phyloP scores from a whole-genome alignment of 805 yeast species.

The Candida maesae region DNA sequence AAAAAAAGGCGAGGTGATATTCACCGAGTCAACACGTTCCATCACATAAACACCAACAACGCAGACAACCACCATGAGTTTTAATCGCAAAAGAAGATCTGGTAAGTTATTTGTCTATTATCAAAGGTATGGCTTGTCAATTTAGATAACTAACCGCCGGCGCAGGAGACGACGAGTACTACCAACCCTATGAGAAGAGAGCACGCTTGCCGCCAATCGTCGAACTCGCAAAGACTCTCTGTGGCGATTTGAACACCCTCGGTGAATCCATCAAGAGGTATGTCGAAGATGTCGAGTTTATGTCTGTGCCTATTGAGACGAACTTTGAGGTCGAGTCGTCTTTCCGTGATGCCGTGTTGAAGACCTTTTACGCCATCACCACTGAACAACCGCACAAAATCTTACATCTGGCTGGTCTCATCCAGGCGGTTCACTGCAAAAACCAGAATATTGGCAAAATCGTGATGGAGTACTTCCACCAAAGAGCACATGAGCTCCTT shows the following conservation, averaged over 20 bases:
- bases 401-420: constrained; percentile 62
- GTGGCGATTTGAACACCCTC: constrained; percentile 50
- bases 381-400: constrained; percentile 91
- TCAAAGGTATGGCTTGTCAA: neutral
- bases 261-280: constrained; percentile 52
- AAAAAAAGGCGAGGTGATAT: neutral
- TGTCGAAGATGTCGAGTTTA: constrained; percentile 60
- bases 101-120: constrained; percentile 16
- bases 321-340: constrained; percentile 61
- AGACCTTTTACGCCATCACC: constrained; percentile 63
- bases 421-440: constrained; percentile 61
- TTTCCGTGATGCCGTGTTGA: constrained; percentile 54
- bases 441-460: constrained; percentile 64
- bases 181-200: constrained; percentile 24
- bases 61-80: constrained; percentile 18
- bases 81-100: constrained; percentile 26
- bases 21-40: neutral
- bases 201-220: constrained; percentile 41
- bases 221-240: constrained; percentile 43
- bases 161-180: constrained; percentile 23
- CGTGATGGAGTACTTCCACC: constrained; percentile 65
- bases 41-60: neutral
- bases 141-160: constrained; percentile 7
- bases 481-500: constrained; percentile 54
- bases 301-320: constrained; percentile 61